Conservation (phyloP, 345 rosid species). For the Gynandropsis gynandra region DNA sequence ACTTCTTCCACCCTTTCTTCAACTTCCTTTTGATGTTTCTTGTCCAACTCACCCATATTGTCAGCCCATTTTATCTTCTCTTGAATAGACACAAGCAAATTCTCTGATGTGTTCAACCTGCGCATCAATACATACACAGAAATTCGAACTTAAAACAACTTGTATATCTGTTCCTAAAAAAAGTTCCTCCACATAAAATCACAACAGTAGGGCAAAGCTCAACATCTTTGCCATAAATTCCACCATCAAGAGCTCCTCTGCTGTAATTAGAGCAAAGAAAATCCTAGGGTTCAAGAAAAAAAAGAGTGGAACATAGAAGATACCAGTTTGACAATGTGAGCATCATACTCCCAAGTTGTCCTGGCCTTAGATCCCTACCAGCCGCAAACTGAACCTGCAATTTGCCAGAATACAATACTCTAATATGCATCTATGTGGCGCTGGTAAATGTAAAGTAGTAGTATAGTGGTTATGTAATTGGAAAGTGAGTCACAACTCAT, state of each 20-base stretch:
- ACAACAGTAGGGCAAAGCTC: not conserved
- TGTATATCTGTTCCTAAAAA: not conserved
- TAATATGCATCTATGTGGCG: not conserved
- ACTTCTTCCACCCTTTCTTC: constrained; percentile 75
- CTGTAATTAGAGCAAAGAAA: not conserved
- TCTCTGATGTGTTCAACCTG: constrained; percentile 77
- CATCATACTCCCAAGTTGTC: constrained; percentile 80
- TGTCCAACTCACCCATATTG: constrained; percentile 67
- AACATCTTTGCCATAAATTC: not conserved
- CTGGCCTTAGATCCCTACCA: constrained; percentile 91
- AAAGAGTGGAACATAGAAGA: constrained; percentile 5
- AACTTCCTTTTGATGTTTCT: constrained; percentile 64
- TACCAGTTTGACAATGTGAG: constrained; percentile 80
- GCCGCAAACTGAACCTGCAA: constrained; percentile 87
- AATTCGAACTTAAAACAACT: not conserved
- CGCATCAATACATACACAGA: constrained; percentile 10
- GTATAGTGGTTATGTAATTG: not conserved
- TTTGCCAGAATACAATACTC: not conserved
- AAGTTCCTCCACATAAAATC: constrained; percentile 4
- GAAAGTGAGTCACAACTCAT: constrained; percentile 9
- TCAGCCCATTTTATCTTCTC: constrained; percentile 98
- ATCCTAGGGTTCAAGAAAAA: constrained; percentile 3
- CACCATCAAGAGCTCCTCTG: not conserved
- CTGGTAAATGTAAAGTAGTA: not conserved
- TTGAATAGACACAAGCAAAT: constrained; percentile 69